These are phyloP conservation scores for Exophiala bonariae DNA, from an alignment of 2,329 filamentous ascomycete genomes.

Conservation along the genomic window DNA sequence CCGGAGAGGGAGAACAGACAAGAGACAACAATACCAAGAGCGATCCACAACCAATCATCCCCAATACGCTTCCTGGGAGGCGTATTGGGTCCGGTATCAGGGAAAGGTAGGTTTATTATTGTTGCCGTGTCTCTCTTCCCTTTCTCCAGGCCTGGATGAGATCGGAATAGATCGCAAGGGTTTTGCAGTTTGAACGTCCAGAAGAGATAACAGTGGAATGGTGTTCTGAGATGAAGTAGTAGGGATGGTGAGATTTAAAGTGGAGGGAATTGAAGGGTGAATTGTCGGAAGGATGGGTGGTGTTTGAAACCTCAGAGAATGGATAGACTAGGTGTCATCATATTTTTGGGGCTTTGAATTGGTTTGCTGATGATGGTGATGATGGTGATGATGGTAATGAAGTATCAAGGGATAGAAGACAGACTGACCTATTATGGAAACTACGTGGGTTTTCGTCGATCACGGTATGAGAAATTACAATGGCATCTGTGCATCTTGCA, in stretches of 20 bases:
- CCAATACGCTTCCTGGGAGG: conserved; percentile 21
- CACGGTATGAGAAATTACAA: too few relatives aligned
- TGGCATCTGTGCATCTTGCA: too few relatives aligned
- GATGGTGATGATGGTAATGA: too few relatives aligned
- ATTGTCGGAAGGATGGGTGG: background rate
- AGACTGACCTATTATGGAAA: too few relatives aligned
- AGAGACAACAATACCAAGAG: conserved; percentile 1
- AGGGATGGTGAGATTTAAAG: conserved; percentile 24
- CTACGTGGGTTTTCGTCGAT: too few relatives aligned
- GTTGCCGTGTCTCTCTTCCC: too few relatives aligned
- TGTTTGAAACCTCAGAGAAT: conserved; percentile 53
- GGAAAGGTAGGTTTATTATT: conserved; percentile 32
- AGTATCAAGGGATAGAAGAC: too few relatives aligned
- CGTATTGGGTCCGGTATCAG: conserved; percentile 45
- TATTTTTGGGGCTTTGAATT: conserved; percentile 36
- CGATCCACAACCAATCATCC: conserved; percentile 48
- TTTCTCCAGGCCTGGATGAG: too few relatives aligned
- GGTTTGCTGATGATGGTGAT: conserved; percentile 43
- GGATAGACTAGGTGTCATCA: conserved; percentile 64
- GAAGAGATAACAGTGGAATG: background rate
- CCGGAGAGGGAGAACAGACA: conserved; percentile 1
- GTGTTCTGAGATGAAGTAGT: background rate
- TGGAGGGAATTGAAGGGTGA: background rate
- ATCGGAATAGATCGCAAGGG: too few relatives aligned
- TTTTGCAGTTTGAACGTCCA: too few relatives aligned